Percentiles rank a stretch among this genome's conserved stretches.
phyloP scores from a whole-genome alignment of 768 basidiomycete species.

The Kwoniella bestiolae region DNA sequence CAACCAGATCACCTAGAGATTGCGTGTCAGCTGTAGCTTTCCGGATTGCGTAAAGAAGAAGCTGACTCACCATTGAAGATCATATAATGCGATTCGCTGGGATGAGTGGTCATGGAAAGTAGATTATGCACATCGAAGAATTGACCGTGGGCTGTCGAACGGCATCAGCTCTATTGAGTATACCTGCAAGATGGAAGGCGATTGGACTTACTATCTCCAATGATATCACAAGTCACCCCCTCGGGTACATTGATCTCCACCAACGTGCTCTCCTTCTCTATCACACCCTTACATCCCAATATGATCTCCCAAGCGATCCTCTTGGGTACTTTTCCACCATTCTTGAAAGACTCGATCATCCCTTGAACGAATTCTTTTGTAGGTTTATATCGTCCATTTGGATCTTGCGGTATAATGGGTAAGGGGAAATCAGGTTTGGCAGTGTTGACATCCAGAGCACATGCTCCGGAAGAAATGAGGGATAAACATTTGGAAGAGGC shows the following conservation, averaged over 20 bases:
- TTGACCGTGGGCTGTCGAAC: conserved; percentile 64
- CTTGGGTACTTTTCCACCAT: conserved; percentile 86
- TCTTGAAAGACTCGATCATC: conserved; percentile 92
- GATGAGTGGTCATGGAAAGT: conserved; percentile 80
- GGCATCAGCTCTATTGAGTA: conserved; percentile 1
- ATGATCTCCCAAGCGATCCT: conserved; percentile 96
- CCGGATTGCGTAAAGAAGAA: background rate
- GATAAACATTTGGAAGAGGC: conserved; percentile 74
- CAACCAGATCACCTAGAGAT: conserved; percentile 76
- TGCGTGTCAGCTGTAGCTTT: background rate
- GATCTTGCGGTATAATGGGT: conserved; percentile 70
- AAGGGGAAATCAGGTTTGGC: conserved; percentile 60
- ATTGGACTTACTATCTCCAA: conserved; percentile 71
- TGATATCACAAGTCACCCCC: conserved; percentile 84
- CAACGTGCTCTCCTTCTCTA: conserved; percentile 77
- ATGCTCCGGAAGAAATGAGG: conserved; percentile 79
- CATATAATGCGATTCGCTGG: conserved; percentile 74
- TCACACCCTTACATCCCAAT: conserved; percentile 76
- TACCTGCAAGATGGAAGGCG: too few relatives aligned
- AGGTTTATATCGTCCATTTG: conserved; percentile 63
- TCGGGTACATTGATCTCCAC: conserved; percentile 75
- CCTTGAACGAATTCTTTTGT: conserved; percentile 75
- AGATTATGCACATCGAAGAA: conserved; percentile 92
- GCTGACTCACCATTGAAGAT: conserved; percentile 54
- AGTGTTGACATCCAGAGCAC: conserved; percentile 75